Evolutionary conservation across 441 rosid genomes (phyloP), one percentile per base, ranked within the genome.

Genomic region (Brassica hybrid): DNA sequence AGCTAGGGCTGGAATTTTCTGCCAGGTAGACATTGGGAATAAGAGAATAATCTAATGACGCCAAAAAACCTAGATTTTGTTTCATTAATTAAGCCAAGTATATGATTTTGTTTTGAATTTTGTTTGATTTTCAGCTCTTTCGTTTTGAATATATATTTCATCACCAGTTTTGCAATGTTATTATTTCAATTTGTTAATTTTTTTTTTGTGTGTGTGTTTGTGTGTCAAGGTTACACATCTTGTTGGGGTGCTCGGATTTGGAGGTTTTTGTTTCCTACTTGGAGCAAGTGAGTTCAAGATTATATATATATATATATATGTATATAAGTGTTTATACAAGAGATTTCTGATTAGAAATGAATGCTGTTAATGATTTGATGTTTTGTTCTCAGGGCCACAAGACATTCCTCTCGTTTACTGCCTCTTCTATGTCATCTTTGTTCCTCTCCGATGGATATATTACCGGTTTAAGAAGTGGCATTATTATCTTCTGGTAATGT

Each of bases 401-500:
- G 97, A 93, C 76, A 83, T 91, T 70, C 98, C 96, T 61, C 84
- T 91, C 58, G 94, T 91, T 23, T 95, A 93, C 65, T 95, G 97
- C 80, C 71, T 93, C 48, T 95, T 95, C 82, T 95, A 86, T 74
- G 71, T 95, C 52, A 83, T 60, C 73, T 95, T 95, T 73, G 99
- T 95, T 80, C 99, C 99, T 78, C 96, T 91, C 34, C 85, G 99
- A 59, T 95, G 99, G 99, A 90, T 95, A 66, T 93, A 95, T 82
- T 95, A 95, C 75, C 88, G 97, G 80, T 93, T 82, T 84, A 95
- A 93, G 87, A 95, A 95, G 82, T 90, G 95, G 99, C 99, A 95
- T 80, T 95, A 93, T 83, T 95, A 93, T 85, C 98, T 95, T 75
- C 89, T 95, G 91, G 99, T 95, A 87, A 87, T 83, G 71, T 82